Base-by-base conservation (phyloP, 225 moss, liverwort and hornwort genomes). In the Polytrichum commune region DNA sequence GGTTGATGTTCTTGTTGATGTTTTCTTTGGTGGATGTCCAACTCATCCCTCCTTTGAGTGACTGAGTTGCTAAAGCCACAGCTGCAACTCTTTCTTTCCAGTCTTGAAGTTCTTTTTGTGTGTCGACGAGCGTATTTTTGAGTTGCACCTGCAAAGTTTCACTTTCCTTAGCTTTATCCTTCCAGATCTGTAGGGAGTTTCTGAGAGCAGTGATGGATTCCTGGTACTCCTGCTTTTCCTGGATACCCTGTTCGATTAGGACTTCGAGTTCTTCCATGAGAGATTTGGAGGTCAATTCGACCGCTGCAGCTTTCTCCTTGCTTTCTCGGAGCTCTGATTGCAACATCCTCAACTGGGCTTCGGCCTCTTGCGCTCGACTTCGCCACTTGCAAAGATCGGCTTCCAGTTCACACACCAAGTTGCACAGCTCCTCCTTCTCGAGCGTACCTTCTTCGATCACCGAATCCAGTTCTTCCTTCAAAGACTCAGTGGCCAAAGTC, bases 401-500 rank as follows among this genome's bases (percentile, higher is more conserved):
- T 72, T 78, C 85, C 19, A 82, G 60, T 28, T 76, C 76, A 6
- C 7, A 28, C n/a, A 72, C 82, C 18, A 66, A 77, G 22, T 61
- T 69, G 67, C n/a, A 9, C 7, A 85, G 27, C 60, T 82, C 82
- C 60, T 77, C 77, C 54, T 72, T 85, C 19, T 82, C 82, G 18
- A 82, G 63, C 38, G 69, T 79, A 63, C 72, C 79, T 74, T 82
- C 85, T 72, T 85, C 79, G 5, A 85, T 74, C 25, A 85, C 66
- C 69, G 8, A 57, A 65, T 74, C 77, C n/a, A 85, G 79, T 58
- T 85, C 82, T 62, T 82, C 79, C 19, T 82, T 85, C 74, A 85
- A 67, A 30, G 77, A 72, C 65, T 72, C 77, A 5, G 85, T 76
- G 18, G 74, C 76, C 9, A 79, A 33, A 29, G 64, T 55, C 23